Evolutionary conservation across 2,329 filamentous ascomycete genomes (phyloP).

Genomic region (Aspergillus texensis): DNA sequence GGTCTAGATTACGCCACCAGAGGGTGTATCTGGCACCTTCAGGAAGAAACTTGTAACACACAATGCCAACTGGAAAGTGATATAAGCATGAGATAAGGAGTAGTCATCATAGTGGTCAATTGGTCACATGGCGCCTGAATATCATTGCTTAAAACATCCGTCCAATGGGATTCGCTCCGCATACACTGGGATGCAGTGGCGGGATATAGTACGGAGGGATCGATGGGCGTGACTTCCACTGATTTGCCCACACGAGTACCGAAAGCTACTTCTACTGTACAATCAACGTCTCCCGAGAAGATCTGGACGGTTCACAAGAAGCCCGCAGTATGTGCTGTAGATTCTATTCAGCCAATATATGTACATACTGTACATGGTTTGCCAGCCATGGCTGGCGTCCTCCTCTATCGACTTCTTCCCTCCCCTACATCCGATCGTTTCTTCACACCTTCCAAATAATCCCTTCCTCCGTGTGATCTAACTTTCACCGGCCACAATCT

Average conservation of each 20-base stretch:
- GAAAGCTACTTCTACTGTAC: neutral
- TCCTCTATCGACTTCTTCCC: neutral
- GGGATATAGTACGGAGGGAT: neutral
- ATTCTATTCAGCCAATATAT: neutral
- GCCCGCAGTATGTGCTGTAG: neutral
- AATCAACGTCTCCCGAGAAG: neutral
- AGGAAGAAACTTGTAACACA: neutral
- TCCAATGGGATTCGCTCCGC: neutral
- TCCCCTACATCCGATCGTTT: neutral
- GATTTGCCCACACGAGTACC: neutral
- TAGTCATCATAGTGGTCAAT: neutral
- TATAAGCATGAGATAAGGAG: neutral
- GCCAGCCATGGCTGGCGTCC: neutral
- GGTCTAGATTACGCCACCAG: neutral
- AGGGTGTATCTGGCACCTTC: neutral
- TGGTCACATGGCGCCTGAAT: neutral
- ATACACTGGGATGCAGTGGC: neutral
- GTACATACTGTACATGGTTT: neutral
- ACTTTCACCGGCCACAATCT: neutral
- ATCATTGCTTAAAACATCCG: neutral
- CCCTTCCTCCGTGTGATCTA: neutral
- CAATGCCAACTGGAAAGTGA: neutral
- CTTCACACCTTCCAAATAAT: neutral
- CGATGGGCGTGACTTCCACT: neutral
- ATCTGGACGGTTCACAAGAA: neutral